Base-by-base conservation (phyloP, 257 asterid genomes). In the Primulina tabacum region DNA sequence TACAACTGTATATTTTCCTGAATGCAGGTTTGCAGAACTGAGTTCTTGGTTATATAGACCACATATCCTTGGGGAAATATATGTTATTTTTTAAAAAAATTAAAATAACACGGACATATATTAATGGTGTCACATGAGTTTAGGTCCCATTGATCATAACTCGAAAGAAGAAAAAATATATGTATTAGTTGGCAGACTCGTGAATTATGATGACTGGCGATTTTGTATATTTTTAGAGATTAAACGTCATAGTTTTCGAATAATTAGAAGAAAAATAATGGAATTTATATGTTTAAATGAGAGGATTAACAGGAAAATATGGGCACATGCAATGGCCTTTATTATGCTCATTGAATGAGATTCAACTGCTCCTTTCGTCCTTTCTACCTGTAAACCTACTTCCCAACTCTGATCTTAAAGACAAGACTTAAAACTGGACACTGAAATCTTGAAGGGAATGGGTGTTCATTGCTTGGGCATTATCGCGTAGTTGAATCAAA, bases 51-150 rank as follows among this genome's bases (percentile, higher is more conserved):
- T 47, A 47, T 47, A 47, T 47, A 47, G 55, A 5, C 55, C 18
- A 47, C 18, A 47, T 4, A 40, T 40, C 50, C 50, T 35, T 35
- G 40, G 40, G 40, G 17, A 40, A 2, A 47, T 14, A 12, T 12
- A 47, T 12, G n/a, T 14, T 14, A 40, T 37, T 40, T 40, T 47
- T 14, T 4, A 14, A 47, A 12, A 47, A 47, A 38, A 38, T 0
- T 10, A 3, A 40, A 40, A 40, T 40, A 0, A 14, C 18, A 47
- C 6, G 55, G 55, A 47, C 55, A 14, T 3, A 47, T 10, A 47
- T 47, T 43, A 47, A 47, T 47, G 55, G 55, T 47, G 55, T 47
- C 55, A 47, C 55, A 47, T 47, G 55, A 47, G 55, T 47, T 47
- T 47, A 47, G 55, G 55, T 5, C 55, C 55, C 55, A 47, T 47